Evolutionary conservation across 257 asterid species (phyloP), one percentile per base, ranked within the genome.

Genomic region (Mentha longifolia): DNA sequence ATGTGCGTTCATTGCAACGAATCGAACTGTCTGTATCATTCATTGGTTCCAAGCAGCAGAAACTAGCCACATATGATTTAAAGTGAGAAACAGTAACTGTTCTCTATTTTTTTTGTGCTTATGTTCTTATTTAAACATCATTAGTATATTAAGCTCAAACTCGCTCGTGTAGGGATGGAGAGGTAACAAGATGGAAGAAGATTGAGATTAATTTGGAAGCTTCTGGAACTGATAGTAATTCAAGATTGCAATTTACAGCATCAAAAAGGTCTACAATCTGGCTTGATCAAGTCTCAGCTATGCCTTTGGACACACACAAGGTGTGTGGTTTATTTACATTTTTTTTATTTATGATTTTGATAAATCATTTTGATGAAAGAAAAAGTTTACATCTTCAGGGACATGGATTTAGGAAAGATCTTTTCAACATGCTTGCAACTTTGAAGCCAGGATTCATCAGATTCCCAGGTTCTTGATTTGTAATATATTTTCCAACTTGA

Each of bases 241-340:
- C 99, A 72, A 89, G 97, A 77, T 76, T 94, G 82, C 96, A 89
- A 70, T 58, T 94, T 64, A 89, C 88, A 4, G 84, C 89, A 50
- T 77, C 76, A 16, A 89, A 63, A 72, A 82, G 70, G 65, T 82
- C 93, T 41, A 85, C 79, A 35, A 74, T 89, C 73, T 94, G 98
- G 99, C 84, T 91, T 51, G 99, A 94, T 83, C 98, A 94, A 84
- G 96, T 94, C 41, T 94, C 99, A 49, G 87, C 92, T 45, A 86
- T 88, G 89, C 99, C 98, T 77, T 52, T 80, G 54, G 88, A 84
- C 79, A 88, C 99, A 13, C 88, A 88, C 82, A 86, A 79, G 90
- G 98, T 88, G 66, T 20, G 71, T 30, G 28, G 19, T 3, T 25
- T 35, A 10, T 6, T 39, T 1, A 11, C 12, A 42, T 42, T 11